Percentiles rank a stretch among this genome's conserved stretches.
phyloP scores from a whole-genome alignment of 139 green algal species.

The Deuterostichococcus epilithicus region DNA sequence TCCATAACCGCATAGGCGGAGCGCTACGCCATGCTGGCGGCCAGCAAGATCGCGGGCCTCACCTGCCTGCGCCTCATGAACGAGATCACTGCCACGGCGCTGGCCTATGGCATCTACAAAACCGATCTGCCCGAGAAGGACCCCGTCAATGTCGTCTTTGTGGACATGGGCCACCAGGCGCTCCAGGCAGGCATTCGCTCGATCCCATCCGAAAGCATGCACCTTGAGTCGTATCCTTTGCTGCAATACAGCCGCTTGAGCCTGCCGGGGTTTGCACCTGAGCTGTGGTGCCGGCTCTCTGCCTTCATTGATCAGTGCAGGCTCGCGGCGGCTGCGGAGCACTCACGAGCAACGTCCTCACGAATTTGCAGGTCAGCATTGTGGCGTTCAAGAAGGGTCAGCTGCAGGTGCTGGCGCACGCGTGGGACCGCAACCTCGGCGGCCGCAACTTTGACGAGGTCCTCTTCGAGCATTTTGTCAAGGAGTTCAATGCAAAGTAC shows the following conservation, averaged over 20 bases:
- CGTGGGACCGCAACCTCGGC: constrained; percentile 90
- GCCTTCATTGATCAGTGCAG: not conserved
- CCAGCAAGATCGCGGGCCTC: constrained; percentile 73
- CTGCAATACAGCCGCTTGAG: too few species aligned
- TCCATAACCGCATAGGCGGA: constrained; percentile 60
- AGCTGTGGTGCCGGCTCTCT: not conserved
- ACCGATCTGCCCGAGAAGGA: constrained; percentile 90
- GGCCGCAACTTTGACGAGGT: constrained; percentile 85
- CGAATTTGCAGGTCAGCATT: constrained; percentile 72
- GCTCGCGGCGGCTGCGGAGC: not conserved
- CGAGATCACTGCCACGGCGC: constrained; percentile 92
- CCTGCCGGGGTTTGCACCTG: too few species aligned
- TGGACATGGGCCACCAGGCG: constrained; percentile 88
- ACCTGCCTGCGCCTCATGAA: constrained; percentile 93
- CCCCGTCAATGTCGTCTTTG: constrained; percentile 86
- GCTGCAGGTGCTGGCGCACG: constrained; percentile 81
- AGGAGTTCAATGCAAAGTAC: constrained; percentile 78
- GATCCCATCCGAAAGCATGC: not conserved
- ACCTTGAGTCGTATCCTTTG: not conserved
- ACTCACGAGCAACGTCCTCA: not conserved
- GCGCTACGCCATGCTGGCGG: constrained; percentile 81
- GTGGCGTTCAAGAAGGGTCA: constrained; percentile 86
- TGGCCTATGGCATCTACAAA: constrained; percentile 99
- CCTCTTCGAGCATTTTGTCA: constrained; percentile 91
- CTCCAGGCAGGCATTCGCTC: constrained; percentile 67